Evolutionary conservation across 116 monocot species (phyloP), one percentile per base, ranked within the genome.

Genomic region (Iris pallida): DNA sequence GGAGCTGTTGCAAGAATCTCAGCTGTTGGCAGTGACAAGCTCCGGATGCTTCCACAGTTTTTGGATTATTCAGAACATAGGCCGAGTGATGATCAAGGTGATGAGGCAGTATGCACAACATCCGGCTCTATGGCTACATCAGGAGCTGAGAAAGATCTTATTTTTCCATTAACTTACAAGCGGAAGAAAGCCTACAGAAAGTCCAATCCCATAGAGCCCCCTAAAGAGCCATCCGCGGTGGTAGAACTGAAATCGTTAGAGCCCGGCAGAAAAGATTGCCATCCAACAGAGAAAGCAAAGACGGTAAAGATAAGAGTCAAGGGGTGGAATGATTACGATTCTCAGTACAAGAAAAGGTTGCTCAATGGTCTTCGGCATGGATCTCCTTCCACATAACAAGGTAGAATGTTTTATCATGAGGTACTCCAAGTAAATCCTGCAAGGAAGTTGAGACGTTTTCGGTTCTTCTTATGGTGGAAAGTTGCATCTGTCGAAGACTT

Each of bases 141-240:
- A 40, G 78, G 64, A 15, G 73, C 71, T 49, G 65, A 66, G 67
- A 70, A 59, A 65, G 82, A 76, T 19, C 65, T 48, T 59, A 73
- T 62, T 64, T 73, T 83, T 74, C 90, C 90, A 19, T 79, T 83
- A 71, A 88, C 87, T 60, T 94, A 83, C 57, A 88, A 80, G 75
- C 65, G 94, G 71, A 90, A 81, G 63, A 94, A 90, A 61, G 65
- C 64, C 19, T 60, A 71, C 47, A 73, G 30, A 49, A 87, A 85
- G 79, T 80, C 59, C 47, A 70, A 63, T 30, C 8, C 72, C 15
- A 44, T 72, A 18, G 63, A 70, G 59, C 53, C 79, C 42, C 55
- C 68, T 16, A 77, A 73, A 69, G 57, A 70, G 61, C 68, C 75
- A 60, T 9, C 59, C 8, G 41, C 42, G 7, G 75, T 60, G 6